Conservation (phyloP, 2,329 filamentous ascomycete species). For the Colletotrichum paranaense region DNA sequence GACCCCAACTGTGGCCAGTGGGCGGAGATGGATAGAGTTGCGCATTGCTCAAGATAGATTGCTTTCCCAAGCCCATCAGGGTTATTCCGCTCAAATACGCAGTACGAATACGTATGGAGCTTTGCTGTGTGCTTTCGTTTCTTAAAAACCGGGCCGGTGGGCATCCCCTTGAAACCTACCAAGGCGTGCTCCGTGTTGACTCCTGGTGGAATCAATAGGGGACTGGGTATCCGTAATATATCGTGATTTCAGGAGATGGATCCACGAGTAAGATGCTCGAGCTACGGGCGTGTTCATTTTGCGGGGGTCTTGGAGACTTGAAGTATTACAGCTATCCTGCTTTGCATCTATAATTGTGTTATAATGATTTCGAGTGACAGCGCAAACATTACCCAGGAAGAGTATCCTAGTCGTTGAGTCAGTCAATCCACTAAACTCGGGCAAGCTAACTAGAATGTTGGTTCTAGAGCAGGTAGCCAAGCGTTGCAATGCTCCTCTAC, state of each 20-base stretch:
- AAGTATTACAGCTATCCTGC: too few relatives aligned
- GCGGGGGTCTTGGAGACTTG: background rate
- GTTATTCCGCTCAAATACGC: background rate
- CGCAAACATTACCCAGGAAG: too few relatives aligned
- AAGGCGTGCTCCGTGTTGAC: background rate
- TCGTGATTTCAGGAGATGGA: background rate
- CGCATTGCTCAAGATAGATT: background rate
- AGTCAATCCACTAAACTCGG: too few relatives aligned
- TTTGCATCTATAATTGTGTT: too few relatives aligned
- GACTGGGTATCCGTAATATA: background rate
- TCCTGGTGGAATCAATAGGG: background rate
- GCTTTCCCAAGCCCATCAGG: background rate
- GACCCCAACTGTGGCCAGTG: background rate
- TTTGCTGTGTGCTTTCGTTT: background rate
- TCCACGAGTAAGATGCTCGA: background rate
- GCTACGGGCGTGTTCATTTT: background rate
- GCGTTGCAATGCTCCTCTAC: too few relatives aligned
- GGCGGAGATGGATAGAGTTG: background rate
- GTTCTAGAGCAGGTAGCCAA: too few relatives aligned
- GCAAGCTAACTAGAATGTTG: too few relatives aligned
- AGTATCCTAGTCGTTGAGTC: too few relatives aligned
- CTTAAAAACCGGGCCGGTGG: background rate
- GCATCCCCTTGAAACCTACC: background rate
- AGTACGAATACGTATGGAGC: background rate
- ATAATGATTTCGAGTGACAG: too few relatives aligned